These are phyloP conservation scores for Cyberlindnera mycetangii DNA, from an alignment of 805 yeast species.

Conservation along the genomic window DNA sequence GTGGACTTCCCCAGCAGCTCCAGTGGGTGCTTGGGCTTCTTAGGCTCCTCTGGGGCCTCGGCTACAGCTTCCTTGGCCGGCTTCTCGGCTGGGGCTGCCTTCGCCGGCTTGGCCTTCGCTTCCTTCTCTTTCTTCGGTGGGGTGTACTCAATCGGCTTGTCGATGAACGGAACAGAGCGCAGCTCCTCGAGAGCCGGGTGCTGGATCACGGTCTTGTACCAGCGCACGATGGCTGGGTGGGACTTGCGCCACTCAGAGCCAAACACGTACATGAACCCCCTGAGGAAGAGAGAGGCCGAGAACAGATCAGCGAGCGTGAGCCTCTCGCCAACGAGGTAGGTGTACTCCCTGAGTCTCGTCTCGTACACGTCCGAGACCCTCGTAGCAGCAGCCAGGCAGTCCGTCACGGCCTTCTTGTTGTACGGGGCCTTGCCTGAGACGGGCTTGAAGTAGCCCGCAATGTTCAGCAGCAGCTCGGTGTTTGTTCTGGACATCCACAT, in stretches of 20 bases:
- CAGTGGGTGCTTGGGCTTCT: slow-evolving; percentile 90
- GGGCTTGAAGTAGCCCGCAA: slow-evolving; percentile 52
- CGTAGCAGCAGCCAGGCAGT: slow-evolving; percentile 32
- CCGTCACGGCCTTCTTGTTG: background rate
- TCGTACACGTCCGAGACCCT: slow-evolving; percentile 45
- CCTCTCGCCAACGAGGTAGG: slow-evolving; percentile 68
- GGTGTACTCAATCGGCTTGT: slow-evolving; percentile 58
- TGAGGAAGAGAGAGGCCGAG: slow-evolving; percentile 43
- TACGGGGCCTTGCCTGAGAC: slow-evolving; percentile 36
- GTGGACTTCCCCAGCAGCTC: slow-evolving; percentile 74
- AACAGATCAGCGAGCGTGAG: slow-evolving; percentile 62
- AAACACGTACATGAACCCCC: slow-evolving; percentile 56
- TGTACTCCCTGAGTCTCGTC: slow-evolving; percentile 51
- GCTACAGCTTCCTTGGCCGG: slow-evolving; percentile 37
- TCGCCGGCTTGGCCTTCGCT: background rate
- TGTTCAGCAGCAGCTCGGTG: slow-evolving; percentile 52
- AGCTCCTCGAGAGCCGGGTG: slow-evolving; percentile 44
- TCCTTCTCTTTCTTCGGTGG: slow-evolving; percentile 62
- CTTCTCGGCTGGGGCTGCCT: background rate
- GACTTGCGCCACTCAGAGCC: slow-evolving; percentile 61
- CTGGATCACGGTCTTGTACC: slow-evolving; percentile 55
- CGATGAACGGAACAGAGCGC: slow-evolving; percentile 52
- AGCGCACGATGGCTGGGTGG: slow-evolving; percentile 61
- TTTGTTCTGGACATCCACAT: slow-evolving; percentile 77
- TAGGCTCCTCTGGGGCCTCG: slow-evolving; percentile 39